Percentiles rank a stretch among this genome's conserved stretches.
phyloP scores from a whole-genome alignment of 768 basidiomycete genomes.

The Lactifluus rugatus region DNA sequence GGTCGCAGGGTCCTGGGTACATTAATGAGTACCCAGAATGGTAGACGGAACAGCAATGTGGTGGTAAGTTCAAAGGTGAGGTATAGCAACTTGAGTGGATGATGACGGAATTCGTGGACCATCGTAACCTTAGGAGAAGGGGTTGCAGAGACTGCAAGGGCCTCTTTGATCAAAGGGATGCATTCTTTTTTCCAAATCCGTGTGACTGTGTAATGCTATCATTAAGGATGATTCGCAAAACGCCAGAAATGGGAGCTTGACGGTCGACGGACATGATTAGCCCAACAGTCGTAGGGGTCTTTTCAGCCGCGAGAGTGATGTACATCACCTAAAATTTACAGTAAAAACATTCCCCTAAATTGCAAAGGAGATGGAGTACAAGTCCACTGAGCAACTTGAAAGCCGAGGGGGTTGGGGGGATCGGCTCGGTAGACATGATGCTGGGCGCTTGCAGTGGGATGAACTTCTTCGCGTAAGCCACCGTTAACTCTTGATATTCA shows the following conservation, averaged over 20 bases:
- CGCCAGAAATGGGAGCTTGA: neutral
- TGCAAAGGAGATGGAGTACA: no score
- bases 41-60: conserved; percentile 8
- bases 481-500: neutral
- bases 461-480: neutral
- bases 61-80: conserved; percentile 3
- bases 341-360: neutral
- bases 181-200: neutral
- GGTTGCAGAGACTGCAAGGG: neutral
- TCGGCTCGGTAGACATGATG: no score
- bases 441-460: no score
- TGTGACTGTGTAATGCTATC: neutral
- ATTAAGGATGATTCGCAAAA: neutral
- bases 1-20: neutral
- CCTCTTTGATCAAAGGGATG: neutral
- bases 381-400: no score
- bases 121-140: neutral
- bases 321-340: neutral
- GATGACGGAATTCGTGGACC: conserved; percentile 12
- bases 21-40: conserved; percentile 9
- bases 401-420: no score
- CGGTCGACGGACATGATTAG: neutral
- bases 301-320: no score
- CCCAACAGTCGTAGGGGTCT: neutral
- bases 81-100: conserved; percentile 11